phyloP scores from a whole-genome alignment of 2,329 filamentous ascomycete species.

The Furcasterigmium furcatum region DNA sequence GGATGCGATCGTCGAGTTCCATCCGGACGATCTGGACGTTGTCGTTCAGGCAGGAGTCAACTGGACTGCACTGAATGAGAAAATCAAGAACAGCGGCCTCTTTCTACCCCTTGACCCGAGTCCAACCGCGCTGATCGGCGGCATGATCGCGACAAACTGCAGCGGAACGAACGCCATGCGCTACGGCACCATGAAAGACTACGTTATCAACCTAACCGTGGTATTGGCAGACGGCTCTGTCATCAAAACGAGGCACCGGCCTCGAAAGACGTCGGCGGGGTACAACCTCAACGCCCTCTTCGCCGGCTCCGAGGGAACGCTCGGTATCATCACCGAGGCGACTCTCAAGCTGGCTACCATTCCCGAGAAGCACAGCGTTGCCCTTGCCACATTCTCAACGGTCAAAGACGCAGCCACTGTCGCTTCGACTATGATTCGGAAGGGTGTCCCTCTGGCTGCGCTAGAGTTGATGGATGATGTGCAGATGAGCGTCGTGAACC shows the following conservation, averaged over 20 bases:
- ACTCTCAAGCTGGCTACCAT: conserved; percentile 65
- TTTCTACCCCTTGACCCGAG: conserved; percentile 71
- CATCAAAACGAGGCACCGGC: conserved; percentile 65
- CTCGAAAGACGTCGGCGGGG: conserved; percentile 67
- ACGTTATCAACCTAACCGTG: conserved; percentile 68
- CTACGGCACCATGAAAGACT: conserved; percentile 76
- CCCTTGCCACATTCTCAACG: conserved; percentile 57
- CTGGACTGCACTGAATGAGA: conserved; percentile 65
- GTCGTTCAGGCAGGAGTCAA: conserved; percentile 67
- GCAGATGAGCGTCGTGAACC: conserved; percentile 67
- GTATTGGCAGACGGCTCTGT: conserved; percentile 64
- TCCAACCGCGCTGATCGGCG: conserved; percentile 54
- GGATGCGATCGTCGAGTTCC: conserved; percentile 61
- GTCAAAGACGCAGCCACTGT: conserved; percentile 61
- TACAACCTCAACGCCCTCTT: conserved; percentile 71
- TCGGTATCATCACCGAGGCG: conserved; percentile 68
- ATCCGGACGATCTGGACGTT: conserved; percentile 68
- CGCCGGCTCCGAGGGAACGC: conserved; percentile 67
- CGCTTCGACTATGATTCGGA: conserved; percentile 61
- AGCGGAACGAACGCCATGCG: conserved; percentile 57
- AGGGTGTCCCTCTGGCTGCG: conserved; percentile 64
- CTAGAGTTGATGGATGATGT: conserved; percentile 62
- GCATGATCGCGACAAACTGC: conserved; percentile 67
- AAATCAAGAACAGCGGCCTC: conserved; percentile 58
- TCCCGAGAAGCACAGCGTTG: conserved; percentile 62